Conservation (phyloP, 768 basidiomycete genomes). For the Kwoniella europaea region DNA sequence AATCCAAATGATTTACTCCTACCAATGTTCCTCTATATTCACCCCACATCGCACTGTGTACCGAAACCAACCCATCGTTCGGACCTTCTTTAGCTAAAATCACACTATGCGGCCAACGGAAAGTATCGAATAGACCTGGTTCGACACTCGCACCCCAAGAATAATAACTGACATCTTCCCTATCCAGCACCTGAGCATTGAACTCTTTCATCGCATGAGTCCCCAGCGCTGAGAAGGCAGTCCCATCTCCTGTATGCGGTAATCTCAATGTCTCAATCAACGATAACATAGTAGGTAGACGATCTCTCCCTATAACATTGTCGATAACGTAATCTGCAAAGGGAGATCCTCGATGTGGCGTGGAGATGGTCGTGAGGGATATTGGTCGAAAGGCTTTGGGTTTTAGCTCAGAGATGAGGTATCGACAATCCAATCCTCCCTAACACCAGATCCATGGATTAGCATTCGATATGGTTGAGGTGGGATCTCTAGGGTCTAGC, state of each 20-base stretch:
- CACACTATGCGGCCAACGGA: slow-evolving; percentile 75
- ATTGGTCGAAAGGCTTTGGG: slow-evolving; percentile 77
- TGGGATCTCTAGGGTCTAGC: too few relatives aligned
- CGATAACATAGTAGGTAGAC: slow-evolving; percentile 59
- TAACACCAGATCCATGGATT: slow-evolving; percentile 44
- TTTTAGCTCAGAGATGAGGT: slow-evolving; percentile 81
- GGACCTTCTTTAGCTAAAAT: slow-evolving; percentile 85
- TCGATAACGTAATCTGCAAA: slow-evolving; percentile 78
- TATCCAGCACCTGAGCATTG: slow-evolving; percentile 83
- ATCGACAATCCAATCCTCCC: slow-evolving; percentile 94
- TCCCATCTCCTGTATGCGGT: slow-evolving; percentile 92
- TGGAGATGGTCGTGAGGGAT: slow-evolving; percentile 90
- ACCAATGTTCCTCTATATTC: slow-evolving; percentile 91
- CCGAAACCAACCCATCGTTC: slow-evolving; percentile 91
- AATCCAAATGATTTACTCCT: slow-evolving; percentile 80
- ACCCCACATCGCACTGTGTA: slow-evolving; percentile 89
- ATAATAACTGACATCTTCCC: slow-evolving; percentile 80
- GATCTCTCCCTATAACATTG: slow-evolving; percentile 58
- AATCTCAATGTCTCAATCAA: slow-evolving; percentile 75
- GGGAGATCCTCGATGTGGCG: slow-evolving; percentile 89
- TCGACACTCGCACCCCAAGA: slow-evolving; percentile 93
- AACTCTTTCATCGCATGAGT: slow-evolving; percentile 83
- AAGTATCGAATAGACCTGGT: slow-evolving; percentile 88
- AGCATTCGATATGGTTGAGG: not conserved
- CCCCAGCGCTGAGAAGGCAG: slow-evolving; percentile 87